Percentiles rank a stretch among this genome's conserved stretches.
Evolutionary conservation across 2,329 filamentous ascomycete genomes (phyloP).

Genomic region (Epicoccum sorghinum): DNA sequence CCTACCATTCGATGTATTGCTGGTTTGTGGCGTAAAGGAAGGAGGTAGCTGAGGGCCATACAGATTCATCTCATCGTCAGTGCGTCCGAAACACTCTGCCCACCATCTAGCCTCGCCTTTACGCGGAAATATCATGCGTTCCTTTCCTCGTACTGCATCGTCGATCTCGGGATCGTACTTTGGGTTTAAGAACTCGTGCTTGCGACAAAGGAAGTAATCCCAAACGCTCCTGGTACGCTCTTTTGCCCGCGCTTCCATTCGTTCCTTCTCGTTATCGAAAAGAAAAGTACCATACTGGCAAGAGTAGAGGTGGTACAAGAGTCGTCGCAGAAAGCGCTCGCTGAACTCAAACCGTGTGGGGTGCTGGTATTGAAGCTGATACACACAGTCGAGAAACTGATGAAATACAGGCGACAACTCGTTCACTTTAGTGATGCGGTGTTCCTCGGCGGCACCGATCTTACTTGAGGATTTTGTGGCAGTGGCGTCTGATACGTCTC

Average conservation of each 20-base stretch:
- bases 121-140: conserved; percentile 82
- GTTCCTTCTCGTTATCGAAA: conserved; percentile 92
- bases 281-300: conserved; percentile 98
- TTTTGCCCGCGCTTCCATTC: conserved; percentile 70
- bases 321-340: conserved; percentile 84
- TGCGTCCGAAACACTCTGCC: conserved; percentile 83
- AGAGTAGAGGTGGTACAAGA: conserved; percentile 93
- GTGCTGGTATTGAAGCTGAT: conserved; percentile 84
- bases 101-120: conserved; percentile 88
- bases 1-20: conserved; percentile 30
- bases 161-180: conserved; percentile 77
- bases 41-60: conserved; percentile 35
- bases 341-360: conserved; percentile 95
- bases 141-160: conserved; percentile 78
- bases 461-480: conserved; percentile 40
- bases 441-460: conserved; percentile 57
- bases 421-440: conserved; percentile 78
- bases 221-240: conserved; percentile 86
- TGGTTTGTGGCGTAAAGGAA: conserved; percentile 36
- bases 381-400: conserved; percentile 93
- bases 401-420: conserved; percentile 97
- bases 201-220: conserved; percentile 89
- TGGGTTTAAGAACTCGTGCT: conserved; percentile 80
- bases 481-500: conserved; percentile 54
- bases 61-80: conserved; percentile 92